These are phyloP conservation scores for Apiotrichum siamense DNA, from an alignment of 1,284 basidiomycete genomes.

Conservation along the genomic window DNA sequence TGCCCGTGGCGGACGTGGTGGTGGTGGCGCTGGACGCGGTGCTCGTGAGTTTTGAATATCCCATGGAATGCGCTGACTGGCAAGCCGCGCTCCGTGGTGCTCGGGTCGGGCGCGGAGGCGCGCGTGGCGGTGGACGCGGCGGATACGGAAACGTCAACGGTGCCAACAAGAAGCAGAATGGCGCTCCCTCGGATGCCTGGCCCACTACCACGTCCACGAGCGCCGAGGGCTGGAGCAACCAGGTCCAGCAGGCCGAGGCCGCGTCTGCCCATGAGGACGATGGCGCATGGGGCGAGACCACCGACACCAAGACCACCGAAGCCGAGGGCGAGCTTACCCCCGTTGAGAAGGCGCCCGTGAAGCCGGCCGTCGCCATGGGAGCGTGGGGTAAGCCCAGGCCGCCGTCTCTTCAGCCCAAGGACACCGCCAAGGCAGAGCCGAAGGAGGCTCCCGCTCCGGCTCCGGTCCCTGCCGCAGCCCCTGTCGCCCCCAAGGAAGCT, in stretches of 20 bases:
- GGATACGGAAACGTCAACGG: constrained; percentile 28
- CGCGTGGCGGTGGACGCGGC: constrained; percentile 40
- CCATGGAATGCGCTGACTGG: neutral
- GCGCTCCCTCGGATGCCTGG: constrained; percentile 21
- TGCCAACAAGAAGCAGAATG: constrained; percentile 21
- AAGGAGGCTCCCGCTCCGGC: neutral
- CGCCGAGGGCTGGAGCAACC: constrained; percentile 36
- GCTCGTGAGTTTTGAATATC: neutral
- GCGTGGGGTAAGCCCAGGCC: constrained; percentile 5
- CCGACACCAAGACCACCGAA: constrained; percentile 7
- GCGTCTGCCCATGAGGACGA: constrained; percentile 22
- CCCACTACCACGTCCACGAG: constrained; percentile 37
- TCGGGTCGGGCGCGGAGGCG: constrained; percentile 31
- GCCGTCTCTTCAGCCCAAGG: constrained; percentile 18
- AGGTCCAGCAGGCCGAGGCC: constrained; percentile 34
- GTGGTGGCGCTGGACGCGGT: constrained; percentile 11
- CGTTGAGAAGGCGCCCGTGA: constrained; percentile 10
- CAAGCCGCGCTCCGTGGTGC: constrained; percentile 16
- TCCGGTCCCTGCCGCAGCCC: neutral
- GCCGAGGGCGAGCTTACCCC: constrained; percentile 12
- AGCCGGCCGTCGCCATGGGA: constrained; percentile 8
- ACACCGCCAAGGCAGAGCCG: constrained; percentile 31
- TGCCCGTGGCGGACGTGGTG: constrained; percentile 30
- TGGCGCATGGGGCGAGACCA: constrained; percentile 18
- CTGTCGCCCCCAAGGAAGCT: neutral